Percentiles rank a stretch among this genome's conserved stretches.
Conservation (phyloP, 345 rosid species). For the Jatropha curcas region DNA sequence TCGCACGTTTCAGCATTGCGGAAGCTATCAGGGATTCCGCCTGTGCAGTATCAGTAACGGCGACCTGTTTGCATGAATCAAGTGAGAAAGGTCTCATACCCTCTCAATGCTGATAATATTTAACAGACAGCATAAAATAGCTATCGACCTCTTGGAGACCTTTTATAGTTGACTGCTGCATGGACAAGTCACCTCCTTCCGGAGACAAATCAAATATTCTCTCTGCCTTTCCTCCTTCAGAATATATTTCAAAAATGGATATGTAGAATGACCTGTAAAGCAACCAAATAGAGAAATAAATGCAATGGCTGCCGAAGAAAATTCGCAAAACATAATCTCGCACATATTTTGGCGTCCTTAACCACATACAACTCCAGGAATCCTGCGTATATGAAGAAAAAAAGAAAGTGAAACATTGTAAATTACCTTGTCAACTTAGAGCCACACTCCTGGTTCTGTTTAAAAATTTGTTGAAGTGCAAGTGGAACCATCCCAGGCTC, state of each 20-base stretch:
- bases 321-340: not conserved
- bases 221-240: constrained; percentile 81
- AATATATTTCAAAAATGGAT: constrained; percentile 78
- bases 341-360: not conserved
- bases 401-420: not conserved
- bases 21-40: constrained; percentile 67
- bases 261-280: constrained; percentile 51
- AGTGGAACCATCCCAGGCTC: constrained; percentile 85
- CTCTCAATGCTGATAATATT: not conserved
- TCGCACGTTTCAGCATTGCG: constrained; percentile 81
- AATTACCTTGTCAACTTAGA: constrained; percentile 48
- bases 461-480: constrained; percentile 60
- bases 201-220: constrained; percentile 59
- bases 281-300: not conserved
- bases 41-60: constrained; percentile 48
- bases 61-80: constrained; percentile 44
- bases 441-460: constrained; percentile 14
- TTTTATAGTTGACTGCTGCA: constrained; percentile 68
- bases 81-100: not conserved
- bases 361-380: not conserved
- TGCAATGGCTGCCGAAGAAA: not conserved
- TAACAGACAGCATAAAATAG: not conserved
- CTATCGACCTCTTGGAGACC: constrained; percentile 69
- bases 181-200: constrained; percentile 57
- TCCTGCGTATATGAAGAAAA: not conserved